These are phyloP conservation scores for Cordyceps militaris DNA, from an alignment of 2,329 filamentous ascomycete species.

Conservation along the genomic window DNA sequence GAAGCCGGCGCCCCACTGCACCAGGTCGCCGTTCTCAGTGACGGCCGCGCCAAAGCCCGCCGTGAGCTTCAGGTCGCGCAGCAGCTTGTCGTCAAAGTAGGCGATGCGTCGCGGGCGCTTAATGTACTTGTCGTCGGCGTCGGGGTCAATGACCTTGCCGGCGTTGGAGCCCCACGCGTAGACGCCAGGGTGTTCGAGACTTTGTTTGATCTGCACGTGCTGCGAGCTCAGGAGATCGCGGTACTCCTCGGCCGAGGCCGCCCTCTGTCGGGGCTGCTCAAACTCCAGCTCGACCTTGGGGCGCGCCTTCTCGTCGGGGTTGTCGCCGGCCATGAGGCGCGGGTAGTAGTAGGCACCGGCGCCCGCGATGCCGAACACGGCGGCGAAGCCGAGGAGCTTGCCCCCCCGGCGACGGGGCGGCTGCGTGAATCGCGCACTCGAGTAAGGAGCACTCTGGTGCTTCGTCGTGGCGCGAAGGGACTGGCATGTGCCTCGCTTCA, in stretches of 20 bases:
- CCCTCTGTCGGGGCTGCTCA: constrained; percentile 55
- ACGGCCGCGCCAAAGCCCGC: constrained; percentile 78
- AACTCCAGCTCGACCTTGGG: constrained; percentile 53
- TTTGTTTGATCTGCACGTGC: constrained; percentile 79
- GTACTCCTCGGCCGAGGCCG: constrained; percentile 61
- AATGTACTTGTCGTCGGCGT: constrained; percentile 67
- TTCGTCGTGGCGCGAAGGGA: constrained; percentile 3
- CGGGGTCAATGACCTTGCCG: constrained; percentile 77
- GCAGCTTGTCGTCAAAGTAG: constrained; percentile 76
- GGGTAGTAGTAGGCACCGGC: constrained; percentile 34
- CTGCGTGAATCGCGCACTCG: constrained; percentile 8
- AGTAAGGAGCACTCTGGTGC: constrained; percentile 1
- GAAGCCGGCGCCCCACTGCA: constrained; percentile 85
- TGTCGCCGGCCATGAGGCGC: constrained; percentile 24
- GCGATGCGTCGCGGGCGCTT: constrained; percentile 72
- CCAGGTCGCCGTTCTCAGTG: constrained; percentile 75
- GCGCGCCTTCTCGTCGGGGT: constrained; percentile 14
- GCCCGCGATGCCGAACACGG: constrained; percentile 33
- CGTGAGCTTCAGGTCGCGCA: constrained; percentile 83
- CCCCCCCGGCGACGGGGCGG: constrained; percentile 20
- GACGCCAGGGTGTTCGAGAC: constrained; percentile 75
- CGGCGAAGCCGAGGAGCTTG: constrained; percentile 24
- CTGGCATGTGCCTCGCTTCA: not conserved
- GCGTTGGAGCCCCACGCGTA: constrained; percentile 91
- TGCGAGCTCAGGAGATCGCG: constrained; percentile 74